These are phyloP conservation scores for Ceratocystis albifundus DNA, from an alignment of 2,329 filamentous ascomycete species.

Conservation along the genomic window DNA sequence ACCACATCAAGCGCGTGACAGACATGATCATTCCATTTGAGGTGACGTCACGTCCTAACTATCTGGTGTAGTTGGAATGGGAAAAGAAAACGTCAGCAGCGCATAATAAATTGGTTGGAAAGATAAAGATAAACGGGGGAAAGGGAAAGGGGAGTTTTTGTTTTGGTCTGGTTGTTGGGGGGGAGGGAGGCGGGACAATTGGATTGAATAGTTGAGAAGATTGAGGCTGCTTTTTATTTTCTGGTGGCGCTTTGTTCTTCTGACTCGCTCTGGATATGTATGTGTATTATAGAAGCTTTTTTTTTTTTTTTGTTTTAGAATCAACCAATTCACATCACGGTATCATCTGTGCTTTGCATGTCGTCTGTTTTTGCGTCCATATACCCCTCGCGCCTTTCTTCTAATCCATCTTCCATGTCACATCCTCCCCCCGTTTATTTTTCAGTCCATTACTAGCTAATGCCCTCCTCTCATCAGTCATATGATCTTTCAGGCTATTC, in stretches of 20 bases:
- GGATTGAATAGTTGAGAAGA: background rate
- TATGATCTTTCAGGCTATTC: conserved; percentile 37
- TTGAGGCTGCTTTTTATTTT: background rate
- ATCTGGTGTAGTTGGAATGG: background rate
- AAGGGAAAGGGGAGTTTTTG: background rate
- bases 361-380: background rate
- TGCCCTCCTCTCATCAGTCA: conserved; percentile 15
- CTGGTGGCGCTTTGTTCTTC: background rate
- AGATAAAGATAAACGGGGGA: background rate
- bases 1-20: conserved; percentile 29
- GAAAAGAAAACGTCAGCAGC: background rate
- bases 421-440: conserved; percentile 22
- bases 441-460: conserved; percentile 21
- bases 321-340: conserved; percentile 10
- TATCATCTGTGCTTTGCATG: background rate
- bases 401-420: conserved; percentile 22
- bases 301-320: conserved; percentile 17
- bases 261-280: too few species aligned
- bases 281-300: conserved; percentile 18
- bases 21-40: conserved; percentile 31
- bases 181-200: too few species aligned
- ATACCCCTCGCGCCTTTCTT: background rate
- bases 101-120: too few species aligned
- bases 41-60: conserved; percentile 28
- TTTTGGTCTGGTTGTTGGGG: background rate